Base-by-base conservation (phyloP, 306 rosid species). In the Medicago lupulina region DNA sequence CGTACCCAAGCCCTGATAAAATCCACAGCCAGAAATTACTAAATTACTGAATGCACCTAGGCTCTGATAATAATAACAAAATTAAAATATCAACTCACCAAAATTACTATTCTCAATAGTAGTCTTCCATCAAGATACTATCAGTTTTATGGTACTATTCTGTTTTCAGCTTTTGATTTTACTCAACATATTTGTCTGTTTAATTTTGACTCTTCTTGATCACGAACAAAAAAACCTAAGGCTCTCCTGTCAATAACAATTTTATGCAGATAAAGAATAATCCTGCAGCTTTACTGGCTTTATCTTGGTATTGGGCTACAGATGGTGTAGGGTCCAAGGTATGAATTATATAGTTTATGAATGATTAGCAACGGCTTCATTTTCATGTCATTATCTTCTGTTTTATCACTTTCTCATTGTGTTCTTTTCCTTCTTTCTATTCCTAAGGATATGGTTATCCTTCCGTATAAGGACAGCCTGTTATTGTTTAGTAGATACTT, bases 261-360 rank as follows among this genome's bases (percentile, higher is more conserved):
- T 70, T 54, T 63, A 46, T 43, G 77, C 69, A 81, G 84, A 54
- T 81, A 69, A 61, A 75, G 62, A 53, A 81, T 43, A 81, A 81
- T 78, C 99, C 99, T 54, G 99, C 99, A 10, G 99, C 97, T 12
- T 74, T 95, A 77, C 96, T 95, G 76, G 97, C 99, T 68, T 76
- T 95, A 83, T 85, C 91, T 83, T 95, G 99, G 99, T 92, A 89
- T 79, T 95, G 99, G 97, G 97, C 97, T 77, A 84, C 96, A 69
- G 99, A 95, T 77, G 99, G 97, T 31, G 76, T 90, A 71, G 99
- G 99, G 79, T 88, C 97, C 55, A 95, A 95, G 99, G 99, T 95
- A 69, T 51, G 59, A 83, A 79, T 72, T n/a, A n/a, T n/a, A n/a
- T n/a, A n/a, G n/a, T n/a, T n/a, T n/a, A n/a, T n/a, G n/a, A n/a